Evolutionary conservation across 2,329 filamentous ascomycete genomes (phyloP), one percentile per base, ranked within the genome.

Genomic region (Venturia nashicola): DNA sequence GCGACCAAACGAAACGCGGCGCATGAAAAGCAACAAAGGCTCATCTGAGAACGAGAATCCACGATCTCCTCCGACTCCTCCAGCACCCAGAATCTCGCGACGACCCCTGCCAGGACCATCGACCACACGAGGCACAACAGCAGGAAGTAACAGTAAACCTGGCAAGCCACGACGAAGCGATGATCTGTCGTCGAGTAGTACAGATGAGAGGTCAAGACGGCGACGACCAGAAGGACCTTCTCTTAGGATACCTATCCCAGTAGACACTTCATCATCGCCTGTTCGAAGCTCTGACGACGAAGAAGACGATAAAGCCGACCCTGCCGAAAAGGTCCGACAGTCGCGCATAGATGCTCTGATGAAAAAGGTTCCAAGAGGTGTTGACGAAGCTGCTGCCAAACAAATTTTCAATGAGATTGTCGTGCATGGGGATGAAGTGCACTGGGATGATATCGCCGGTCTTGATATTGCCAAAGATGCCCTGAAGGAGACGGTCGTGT

Each of bases 331-430:
- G 16, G 23, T 43, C 51, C 51, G 51, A 36, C 51, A 57, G 18
- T 57, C 51, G n/a, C 51, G 51, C 14, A 57, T 63, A 20, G 11
- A 39, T 14, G 34, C 43, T 18, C 16, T 63, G 36, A 63, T 63
- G 61, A 36, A 55, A 14, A 55, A 87, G 64, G 76, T 97, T 0
- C 92, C 92, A 0, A 82, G 86, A 62, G 91, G 91, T 0, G 84
- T 97, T 3, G 94, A 99, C 71, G 83, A 87, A 68, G 79, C 82
- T 34, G 89, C 92, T 3, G 94, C 93, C 0, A 89, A 90, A 70
- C 91, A 97, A 67, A 97, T 99, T 39, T 80, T 97, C 65, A 97
- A 97, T 70, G 94, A 99, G 68, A 95, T 99, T 65, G 89, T 99
- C 2, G 87, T 97, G 16, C 86, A 93, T 67, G 94, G 94, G 7